Evolutionary conservation across 331 rosid genomes (phyloP), one percentile per base, ranked within the genome.

Genomic region (Acacia concinna): DNA sequence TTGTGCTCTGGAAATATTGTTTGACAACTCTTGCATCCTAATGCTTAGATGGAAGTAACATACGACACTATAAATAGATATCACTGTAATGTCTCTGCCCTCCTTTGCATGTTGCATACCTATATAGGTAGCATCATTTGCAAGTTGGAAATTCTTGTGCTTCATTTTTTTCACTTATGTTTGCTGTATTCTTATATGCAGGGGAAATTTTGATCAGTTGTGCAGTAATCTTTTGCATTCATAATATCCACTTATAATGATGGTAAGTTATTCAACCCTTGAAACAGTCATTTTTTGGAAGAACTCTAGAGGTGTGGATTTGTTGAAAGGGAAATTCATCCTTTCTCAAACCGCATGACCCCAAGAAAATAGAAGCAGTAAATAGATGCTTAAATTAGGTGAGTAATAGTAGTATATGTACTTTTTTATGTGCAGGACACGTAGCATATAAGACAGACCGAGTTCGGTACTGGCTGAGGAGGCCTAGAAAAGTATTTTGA

Each of bases 361-460:
- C 5, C 27, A 46, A 57, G 68, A 44, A 73, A 73, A 62, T 35
- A 6, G 63, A 32, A 77, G 67, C 66, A 23, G 59, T 6, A 35
- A 68, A 35, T 2, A 12, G 37, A 20, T 6, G 18, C 57, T 4
- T 27, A 30, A 23, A 17, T 38, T 69, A 75, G 62, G 40, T 75
- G 47, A 63, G 64, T 37, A 74, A 71, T 47, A 63, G 23, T n/a
- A 8, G 5, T 21, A 21, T 21, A 25, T 79, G 70, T 71, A 31
- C n/a, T 82, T 68, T 82, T 67, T 51, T 37, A 81, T 73, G 14
- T 60, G 78, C 84, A 86, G 81, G 77, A 51, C 59, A 70, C 41
- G 10, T 73, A 34, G 73, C 56, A 44, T 68, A 20, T 49, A 63
- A 20, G 56, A 63, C 77, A 35, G 51, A 72, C 71, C 79, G 25